These are phyloP conservation scores for Trypanosoma mega DNA, from an alignment of 208 protist genomes.

Conservation along the genomic window DNA sequence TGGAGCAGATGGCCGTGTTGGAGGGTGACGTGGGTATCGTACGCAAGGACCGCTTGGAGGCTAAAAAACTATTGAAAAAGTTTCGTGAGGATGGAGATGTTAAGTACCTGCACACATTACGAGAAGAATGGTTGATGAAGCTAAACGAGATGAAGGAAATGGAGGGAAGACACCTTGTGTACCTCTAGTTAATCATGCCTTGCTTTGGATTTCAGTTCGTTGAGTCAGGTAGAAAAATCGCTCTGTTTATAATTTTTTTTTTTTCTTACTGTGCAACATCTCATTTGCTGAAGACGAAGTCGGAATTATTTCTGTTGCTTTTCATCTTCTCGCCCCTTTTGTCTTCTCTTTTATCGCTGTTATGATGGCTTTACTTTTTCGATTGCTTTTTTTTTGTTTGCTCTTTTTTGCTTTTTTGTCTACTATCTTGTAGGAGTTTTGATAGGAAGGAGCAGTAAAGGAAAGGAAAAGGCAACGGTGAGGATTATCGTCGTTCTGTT, in stretches of 20 bases:
- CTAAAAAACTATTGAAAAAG: constrained; percentile 31
- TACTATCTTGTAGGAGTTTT: not conserved
- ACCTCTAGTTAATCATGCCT: constrained; percentile 3
- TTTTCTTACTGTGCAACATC: not conserved
- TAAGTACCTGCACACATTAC: constrained; percentile 36
- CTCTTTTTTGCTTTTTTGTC: not conserved
- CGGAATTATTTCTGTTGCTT: constrained; percentile 8
- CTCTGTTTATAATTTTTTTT: constrained; percentile 10
- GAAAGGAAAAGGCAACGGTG: not conserved
- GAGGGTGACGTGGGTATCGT: constrained; percentile 38
- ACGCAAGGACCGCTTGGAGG: constrained; percentile 43
- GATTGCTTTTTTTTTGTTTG: not conserved
- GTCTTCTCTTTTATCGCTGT: constrained; percentile 8
- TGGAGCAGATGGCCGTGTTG: constrained; percentile 52
- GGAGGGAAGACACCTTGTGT: constrained; percentile 24
- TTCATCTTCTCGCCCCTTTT: constrained; percentile 3
- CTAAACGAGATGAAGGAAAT: constrained; percentile 41
- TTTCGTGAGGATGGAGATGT: constrained; percentile 60
- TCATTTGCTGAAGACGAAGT: not conserved
- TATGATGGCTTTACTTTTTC: no score
- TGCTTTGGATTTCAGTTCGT: no score
- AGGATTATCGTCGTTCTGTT: no score
- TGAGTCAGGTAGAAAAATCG: constrained; percentile 4
- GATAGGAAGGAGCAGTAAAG: not conserved
- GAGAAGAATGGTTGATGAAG: constrained; percentile 36